A percentile compares a stretch with the other conserved stretches of the same genome.
Evolutionary conservation across 2,329 filamentous ascomycete genomes (phyloP).

Genomic region (Aspergillus aculeatinus): DNA sequence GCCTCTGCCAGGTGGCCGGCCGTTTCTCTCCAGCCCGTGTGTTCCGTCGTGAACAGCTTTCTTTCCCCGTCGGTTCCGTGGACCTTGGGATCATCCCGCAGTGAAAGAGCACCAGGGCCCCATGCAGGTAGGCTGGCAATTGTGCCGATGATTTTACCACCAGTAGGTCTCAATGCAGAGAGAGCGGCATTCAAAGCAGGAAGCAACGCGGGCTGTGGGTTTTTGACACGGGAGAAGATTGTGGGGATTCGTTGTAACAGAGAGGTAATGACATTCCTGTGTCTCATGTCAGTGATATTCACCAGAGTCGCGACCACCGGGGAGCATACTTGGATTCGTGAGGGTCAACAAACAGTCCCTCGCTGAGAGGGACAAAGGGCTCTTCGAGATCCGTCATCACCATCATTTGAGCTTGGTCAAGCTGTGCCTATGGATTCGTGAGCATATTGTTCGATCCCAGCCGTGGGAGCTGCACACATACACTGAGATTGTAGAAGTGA

Average conservation of each 20-base stretch:
- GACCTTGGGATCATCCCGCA: conserved; percentile 85
- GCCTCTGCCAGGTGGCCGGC: conserved; percentile 84
- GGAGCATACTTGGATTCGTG: conserved; percentile 71
- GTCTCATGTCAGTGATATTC: conserved; percentile 25
- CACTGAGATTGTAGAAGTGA: conserved; percentile 94
- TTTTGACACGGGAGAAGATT: conserved; percentile 85
- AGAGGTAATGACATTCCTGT: conserved; percentile 73
- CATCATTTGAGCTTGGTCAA: conserved; percentile 94
- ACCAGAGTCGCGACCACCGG: background rate
- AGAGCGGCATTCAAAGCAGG: conserved; percentile 81
- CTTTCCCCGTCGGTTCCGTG: conserved; percentile 85
- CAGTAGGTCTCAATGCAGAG: conserved; percentile 78
- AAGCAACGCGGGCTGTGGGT: conserved; percentile 84
- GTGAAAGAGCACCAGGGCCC: conserved; percentile 80
- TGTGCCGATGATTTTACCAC: conserved; percentile 89
- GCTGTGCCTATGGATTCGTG: conserved; percentile 55
- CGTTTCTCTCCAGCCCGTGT: conserved; percentile 80
- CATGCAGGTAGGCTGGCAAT: conserved; percentile 85
- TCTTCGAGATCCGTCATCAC: conserved; percentile 98
- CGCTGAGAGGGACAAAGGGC: conserved; percentile 87
- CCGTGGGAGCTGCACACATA: conserved; percentile 49
- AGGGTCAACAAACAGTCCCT: conserved; percentile 92
- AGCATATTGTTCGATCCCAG: conserved; percentile 23
- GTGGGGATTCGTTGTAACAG: conserved; percentile 79
- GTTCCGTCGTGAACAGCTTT: conserved; percentile 87